Conservation (phyloP, 2,329 filamentous ascomycete species). For the Stagonosporopsis cucurbitacearum region DNA sequence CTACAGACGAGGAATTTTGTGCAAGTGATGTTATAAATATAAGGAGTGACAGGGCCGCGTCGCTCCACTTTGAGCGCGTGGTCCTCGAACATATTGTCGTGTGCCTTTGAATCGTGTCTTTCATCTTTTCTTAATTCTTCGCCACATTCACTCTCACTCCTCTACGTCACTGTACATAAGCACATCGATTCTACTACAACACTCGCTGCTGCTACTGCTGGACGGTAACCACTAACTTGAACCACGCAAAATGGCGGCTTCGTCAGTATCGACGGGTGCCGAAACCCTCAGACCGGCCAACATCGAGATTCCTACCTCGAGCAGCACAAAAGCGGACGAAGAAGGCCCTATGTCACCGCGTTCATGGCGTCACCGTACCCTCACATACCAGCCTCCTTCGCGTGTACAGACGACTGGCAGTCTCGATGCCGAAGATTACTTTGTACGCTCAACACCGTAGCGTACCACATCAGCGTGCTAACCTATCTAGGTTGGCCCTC, state of each 20-base stretch:
- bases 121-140: slow-evolving; percentile 13
- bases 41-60: slow-evolving; percentile 16
- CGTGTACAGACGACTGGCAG: slow-evolving; percentile 38
- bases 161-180: slow-evolving; percentile 3
- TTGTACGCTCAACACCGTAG: slow-evolving; percentile 53
- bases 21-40: slow-evolving; percentile 20
- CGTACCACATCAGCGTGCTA: slow-evolving; percentile 14
- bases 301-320: slow-evolving; percentile 39
- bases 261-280: slow-evolving; percentile 35
- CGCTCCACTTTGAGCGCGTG: slow-evolving; percentile 14
- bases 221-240: slow-evolving; percentile 31
- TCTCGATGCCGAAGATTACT: slow-evolving; percentile 64
- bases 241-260: slow-evolving; percentile 29
- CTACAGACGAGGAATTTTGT: slow-evolving; percentile 26
- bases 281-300: slow-evolving; percentile 40
- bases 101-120: slow-evolving; percentile 12
- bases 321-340: slow-evolving; percentile 14
- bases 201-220: slow-evolving; percentile 35
- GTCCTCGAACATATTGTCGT: slow-evolving; percentile 11
- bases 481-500: slow-evolving; percentile 59
- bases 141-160: slow-evolving; percentile 10
- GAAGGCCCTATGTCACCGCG: slow-evolving; percentile 39
- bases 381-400: slow-evolving; percentile 38
- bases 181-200: neutral
- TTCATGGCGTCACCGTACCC: slow-evolving; percentile 41